Evolutionary conservation across 352 stramenopile species (phyloP), one percentile per base, ranked within the genome.

Genomic region (Phytopythium ostracodes): DNA sequence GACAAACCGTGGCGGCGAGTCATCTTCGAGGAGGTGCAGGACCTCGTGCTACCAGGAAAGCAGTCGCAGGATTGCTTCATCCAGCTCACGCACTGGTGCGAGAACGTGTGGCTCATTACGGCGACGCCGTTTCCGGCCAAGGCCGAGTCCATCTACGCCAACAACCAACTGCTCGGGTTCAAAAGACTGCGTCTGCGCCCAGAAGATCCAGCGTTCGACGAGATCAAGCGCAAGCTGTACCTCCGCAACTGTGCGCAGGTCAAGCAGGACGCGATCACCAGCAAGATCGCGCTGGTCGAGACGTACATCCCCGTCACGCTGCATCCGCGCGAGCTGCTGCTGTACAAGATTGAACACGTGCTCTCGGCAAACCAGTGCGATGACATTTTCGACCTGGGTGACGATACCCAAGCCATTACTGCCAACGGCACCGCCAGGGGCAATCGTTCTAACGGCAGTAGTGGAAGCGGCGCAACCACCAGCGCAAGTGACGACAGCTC

Each of bases 141-240:
- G 22, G 76, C 74, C 4, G 83, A 87, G 20, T 91, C 78, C 25
- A 91, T 96, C 50, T 94, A 94, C 53, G 87, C 87, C n/a, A 96
- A 96, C 63, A 92, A 96, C 62, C 85, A 96, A 60, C 59, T 94
- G 35, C 66, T 96, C 0, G 87, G 87, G 25, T 96, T 96, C 52
- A 90, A 91, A 60, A 66, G 85, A 2, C 63, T 96, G 33, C 73
- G 84, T 0, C 62, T 96, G 22, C 50, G 79, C 57, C 68, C 82
- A 10, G 69, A 91, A 31, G 78, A 94, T 57, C 75, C 76, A 7
- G 87, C 85, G 4, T 96, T 96, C 65, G 85, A 96, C 43, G 82
- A 87, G 53, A 94, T 96, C 64, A 96, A 96, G 65, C 68, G 84
- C 22, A 93, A 94, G 53, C 69, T 96, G 11, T 96, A 94, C 69